Evolutionary conservation across 345 rosid species (phyloP).

Genomic region (Salix dunnii): DNA sequence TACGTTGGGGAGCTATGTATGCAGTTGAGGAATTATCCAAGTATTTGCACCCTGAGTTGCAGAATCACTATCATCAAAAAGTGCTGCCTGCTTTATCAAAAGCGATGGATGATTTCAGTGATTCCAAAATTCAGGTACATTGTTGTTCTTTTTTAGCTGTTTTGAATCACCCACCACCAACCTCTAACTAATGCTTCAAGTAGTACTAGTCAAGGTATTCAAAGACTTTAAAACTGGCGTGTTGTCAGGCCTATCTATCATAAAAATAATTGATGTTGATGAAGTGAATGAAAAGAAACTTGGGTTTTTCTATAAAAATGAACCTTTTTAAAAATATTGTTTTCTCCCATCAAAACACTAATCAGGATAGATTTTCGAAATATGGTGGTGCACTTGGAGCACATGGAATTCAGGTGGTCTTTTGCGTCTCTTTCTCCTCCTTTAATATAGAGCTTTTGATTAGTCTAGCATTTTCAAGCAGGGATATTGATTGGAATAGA

Average conservation of each 20-base stretch:
- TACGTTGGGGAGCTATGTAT: neutral
- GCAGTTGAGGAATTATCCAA: conserved; percentile 1
- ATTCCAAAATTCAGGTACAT: conserved; percentile 3
- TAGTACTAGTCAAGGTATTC: neutral
- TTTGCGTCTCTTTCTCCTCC: no score
- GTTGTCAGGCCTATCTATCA: neutral
- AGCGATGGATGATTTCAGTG: neutral
- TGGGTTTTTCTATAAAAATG: neutral
- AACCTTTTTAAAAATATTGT: neutral
- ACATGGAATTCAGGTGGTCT: no score
- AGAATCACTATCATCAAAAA: neutral
- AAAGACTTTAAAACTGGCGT: neutral
- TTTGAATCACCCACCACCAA: neutral
- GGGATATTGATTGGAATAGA: no score
- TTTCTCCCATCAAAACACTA: neutral
- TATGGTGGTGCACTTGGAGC: no score
- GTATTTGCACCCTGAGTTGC: neutral
- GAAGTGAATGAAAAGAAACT: neutral
- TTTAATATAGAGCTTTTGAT: no score
- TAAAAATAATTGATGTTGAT: neutral
- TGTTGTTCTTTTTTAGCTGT: neutral
- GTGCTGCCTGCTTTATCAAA: neutral
- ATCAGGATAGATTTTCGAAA: neutral
- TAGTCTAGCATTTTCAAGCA: no score
- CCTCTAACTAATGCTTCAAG: neutral